Base-by-base conservation (phyloP, 208 protist genomes). In the Trypanosoma theileri region DNA sequence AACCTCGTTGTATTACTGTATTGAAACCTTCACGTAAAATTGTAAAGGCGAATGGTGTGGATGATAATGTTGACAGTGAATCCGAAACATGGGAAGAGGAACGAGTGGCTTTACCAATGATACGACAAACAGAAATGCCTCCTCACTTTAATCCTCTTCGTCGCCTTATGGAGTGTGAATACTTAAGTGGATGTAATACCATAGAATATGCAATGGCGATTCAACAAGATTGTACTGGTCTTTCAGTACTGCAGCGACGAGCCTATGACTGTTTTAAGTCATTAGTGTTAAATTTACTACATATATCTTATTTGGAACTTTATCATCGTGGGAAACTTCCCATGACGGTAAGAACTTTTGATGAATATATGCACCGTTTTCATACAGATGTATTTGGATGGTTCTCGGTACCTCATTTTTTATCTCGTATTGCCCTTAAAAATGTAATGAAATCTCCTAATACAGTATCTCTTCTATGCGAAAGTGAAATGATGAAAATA, bases 201-300 rank as follows among this genome's bases (percentile, higher is more conserved):
- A 61, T 92, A 42, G 53, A 68, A 3, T 71, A 82, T 14, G 86
- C 81, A 8, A 56, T 80, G 35, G 46, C 76, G 55, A 68, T 93
- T 21, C 85, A 92, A 59, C 50, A 54, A 11, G 79, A 89, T 70
- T 86, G 75, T 60, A 74, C 68, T 52, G 91, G 91, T n/a, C 61
- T 94, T 51, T 89, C 84, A 0, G 51, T 87, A 19, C 60, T 96
- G 46, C 91, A 94, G 69, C 81, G 83, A 41, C 81, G 77, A 21
- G 82, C 86, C 16, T 96, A 96, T 56, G 79, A 93, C 42, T 55
- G 66, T 65, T 63, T 93, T 35, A 92, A 92, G 68, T 87, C 82
- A 8, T 51, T 89, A 21, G 80, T 73, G 11, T 69, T 96, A 12
- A 84, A 79, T 58, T 53, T 96, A 13, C 60, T 93, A 45, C 85